Percentiles rank a stretch among this genome's conserved stretches.
phyloP scores from a whole-genome alignment of 1,284 basidiomycete genomes.

The Cutaneotrichosporon curvatum region DNA sequence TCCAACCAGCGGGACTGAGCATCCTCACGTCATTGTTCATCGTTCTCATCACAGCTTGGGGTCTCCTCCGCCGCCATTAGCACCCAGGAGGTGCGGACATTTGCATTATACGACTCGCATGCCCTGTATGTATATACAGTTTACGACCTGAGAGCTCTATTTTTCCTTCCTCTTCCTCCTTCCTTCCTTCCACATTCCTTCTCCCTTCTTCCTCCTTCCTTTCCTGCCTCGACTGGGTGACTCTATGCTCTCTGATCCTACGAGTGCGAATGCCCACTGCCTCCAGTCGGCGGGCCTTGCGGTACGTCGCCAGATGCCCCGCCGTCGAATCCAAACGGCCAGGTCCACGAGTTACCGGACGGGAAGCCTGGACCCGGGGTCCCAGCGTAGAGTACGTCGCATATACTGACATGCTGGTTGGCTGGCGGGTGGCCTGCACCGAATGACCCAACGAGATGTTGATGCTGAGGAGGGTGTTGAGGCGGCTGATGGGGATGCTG shows the following conservation, averaged over 20 bases:
- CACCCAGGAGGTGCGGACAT: neutral
- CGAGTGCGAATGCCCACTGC: no score
- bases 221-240: no score
- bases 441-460: no score
- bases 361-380: neutral
- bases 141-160: no score
- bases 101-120: neutral
- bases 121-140: neutral
- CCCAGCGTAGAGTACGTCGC: constrained; percentile 11
- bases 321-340: constrained; percentile 7
- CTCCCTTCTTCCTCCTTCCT: no score
- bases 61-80: constrained; percentile 50
- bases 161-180: no score
- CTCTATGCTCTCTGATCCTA: no score
- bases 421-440: no score
- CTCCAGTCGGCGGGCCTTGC: no score
- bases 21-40: constrained; percentile 62
- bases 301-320: neutral
- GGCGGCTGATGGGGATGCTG: neutral
- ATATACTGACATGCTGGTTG: constrained; percentile 1
- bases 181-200: no score
- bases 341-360: constrained; percentile 8
- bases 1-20: constrained; percentile 58
- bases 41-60: constrained; percentile 65
- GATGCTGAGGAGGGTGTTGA: no score